Evolutionary conservation across 2,329 filamentous ascomycete genomes (phyloP), one percentile per base, ranked within the genome.

Genomic region (Blumeriella jaapii): DNA sequence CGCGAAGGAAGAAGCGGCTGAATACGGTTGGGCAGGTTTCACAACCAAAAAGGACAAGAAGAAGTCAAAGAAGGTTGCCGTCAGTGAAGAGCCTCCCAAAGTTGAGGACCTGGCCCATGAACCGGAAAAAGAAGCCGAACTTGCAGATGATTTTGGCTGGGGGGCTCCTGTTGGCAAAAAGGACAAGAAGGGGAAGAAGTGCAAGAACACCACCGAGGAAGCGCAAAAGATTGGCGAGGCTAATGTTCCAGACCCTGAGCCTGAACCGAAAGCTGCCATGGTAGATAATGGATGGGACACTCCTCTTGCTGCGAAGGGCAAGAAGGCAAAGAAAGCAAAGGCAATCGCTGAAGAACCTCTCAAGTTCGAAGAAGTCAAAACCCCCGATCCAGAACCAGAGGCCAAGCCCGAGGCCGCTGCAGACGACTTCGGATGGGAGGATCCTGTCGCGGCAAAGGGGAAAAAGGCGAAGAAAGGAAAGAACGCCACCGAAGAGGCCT

Each of bases 281-380:
- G 42, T 40, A 13, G 47, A 48, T 14, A 30, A 38, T 16, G 59
- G 58, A 5, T 69, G 68, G 49, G 57, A 59, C 2, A 52, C 54
- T 8, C 58, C 58, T 7, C 54, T 55, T 39, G 63, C 61, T 44
- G 69, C 69, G 47, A 74, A 74, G 51, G 69, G 53, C 24, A 59
- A 59, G 40, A 55, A 54, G 31, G 34, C 27, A 23, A 44, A 52
- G 31, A 46, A 49, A 15, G 40, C 40, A 10, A 46, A 42, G 24
- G 46, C 43, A 40, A 34, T 39, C 2, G 34, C 47, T 20, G 48
- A 45, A 44, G 29, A 52, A 53, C 52, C 28, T 38, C 47, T 14
- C 42, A 39, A 46, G 42, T 16, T 33, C 37, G n/a, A 45, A 45
- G 23, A 52, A 20, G 31, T 28, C 7, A 34, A 34, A 13, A 47